Percentiles rank a stretch among this genome's conserved stretches.
These are phyloP conservation scores for Fomitiporia mediterranea DNA, from an alignment of 1,284 basidiomycete species.

Conservation along the genomic window DNA sequence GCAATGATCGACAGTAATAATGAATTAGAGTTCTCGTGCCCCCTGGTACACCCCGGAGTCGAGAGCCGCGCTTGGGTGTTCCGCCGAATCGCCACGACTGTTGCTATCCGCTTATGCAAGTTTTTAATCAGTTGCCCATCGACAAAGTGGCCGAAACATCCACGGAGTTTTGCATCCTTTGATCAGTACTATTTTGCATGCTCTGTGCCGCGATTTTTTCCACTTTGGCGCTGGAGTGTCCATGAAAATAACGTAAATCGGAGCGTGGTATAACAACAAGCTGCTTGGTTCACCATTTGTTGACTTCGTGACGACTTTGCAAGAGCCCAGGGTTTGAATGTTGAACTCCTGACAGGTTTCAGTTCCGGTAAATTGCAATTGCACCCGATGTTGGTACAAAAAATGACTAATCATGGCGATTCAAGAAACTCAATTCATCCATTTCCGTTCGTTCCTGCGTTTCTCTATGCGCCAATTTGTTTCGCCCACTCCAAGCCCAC, in stretches of 20 bases:
- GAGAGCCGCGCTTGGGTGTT: background rate
- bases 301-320: conserved; percentile 2
- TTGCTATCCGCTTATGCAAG: conserved; percentile 4
- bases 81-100: conserved; percentile 3
- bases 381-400: background rate
- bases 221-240: background rate
- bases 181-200: background rate
- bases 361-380: conserved; percentile 1
- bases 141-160: conserved; percentile 2
- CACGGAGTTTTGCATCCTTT: conserved; percentile 7
- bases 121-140: conserved; percentile 13
- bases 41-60: too few species aligned
- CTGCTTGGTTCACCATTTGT: conserved; percentile 1
- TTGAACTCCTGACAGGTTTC: background rate
- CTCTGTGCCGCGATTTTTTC: background rate
- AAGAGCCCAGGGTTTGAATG: background rate
- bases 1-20: conserved; percentile 5
- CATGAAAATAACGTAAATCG: background rate
- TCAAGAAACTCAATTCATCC: background rate
- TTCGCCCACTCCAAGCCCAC: background rate
- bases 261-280: background rate
- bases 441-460: conserved; percentile 2
- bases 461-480: conserved; percentile 4
- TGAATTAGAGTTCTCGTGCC: conserved; percentile 1
- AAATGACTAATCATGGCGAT: conserved; percentile 4